Evolutionary conservation across 768 basidiomycete species (phyloP), one percentile per base, ranked within the genome.

Genomic region (Lactifluus volemus): DNA sequence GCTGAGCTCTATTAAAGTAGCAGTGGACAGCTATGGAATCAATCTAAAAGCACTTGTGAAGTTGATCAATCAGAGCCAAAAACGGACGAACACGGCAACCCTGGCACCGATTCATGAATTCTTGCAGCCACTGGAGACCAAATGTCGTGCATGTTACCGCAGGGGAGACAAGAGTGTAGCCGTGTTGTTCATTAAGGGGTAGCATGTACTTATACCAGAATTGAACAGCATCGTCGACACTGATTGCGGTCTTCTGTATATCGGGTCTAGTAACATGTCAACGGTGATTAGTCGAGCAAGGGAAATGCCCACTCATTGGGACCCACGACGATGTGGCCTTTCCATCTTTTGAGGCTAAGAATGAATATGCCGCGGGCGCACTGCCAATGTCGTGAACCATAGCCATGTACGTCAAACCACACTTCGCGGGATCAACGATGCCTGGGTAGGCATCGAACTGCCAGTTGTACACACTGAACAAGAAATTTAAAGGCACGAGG

Each of bases 371-470:
- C 15, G 79, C 75, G 7, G 55, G 63, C 29, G 77, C 68, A 56
- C 87, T 77, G 32, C 79, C 76, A 7, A 70, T 65, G 62, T 86
- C 84, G 89, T 88, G 92, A 1, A 90, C 71, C 86, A 88, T 87
- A 21, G 86, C 79, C 39, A 80, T 75, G 64, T 74, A 83, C 10
- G 78, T 71, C 42, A 85, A 70, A n/a, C 83, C 85, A 55, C 79
- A 71, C 5, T 68, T 36, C 14, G 75, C 72, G 2, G 77, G 5
- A 7, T 39, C 11, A 0, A 45, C 73, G 25, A 25, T 25, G 0
- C 67, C 64, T n/a, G 64, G 57, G 21, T 85, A 81, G 51, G 73
- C 73, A 63, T 68, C 73, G 11, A 85, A 79, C 41, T 78, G 76
- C 92, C 92, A 95, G 36, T 78, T 81, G 73, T 90, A 89, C 42